These are phyloP conservation scores for Phialophora macrospora DNA, from an alignment of 2,329 filamentous ascomycete species.

Conservation along the genomic window DNA sequence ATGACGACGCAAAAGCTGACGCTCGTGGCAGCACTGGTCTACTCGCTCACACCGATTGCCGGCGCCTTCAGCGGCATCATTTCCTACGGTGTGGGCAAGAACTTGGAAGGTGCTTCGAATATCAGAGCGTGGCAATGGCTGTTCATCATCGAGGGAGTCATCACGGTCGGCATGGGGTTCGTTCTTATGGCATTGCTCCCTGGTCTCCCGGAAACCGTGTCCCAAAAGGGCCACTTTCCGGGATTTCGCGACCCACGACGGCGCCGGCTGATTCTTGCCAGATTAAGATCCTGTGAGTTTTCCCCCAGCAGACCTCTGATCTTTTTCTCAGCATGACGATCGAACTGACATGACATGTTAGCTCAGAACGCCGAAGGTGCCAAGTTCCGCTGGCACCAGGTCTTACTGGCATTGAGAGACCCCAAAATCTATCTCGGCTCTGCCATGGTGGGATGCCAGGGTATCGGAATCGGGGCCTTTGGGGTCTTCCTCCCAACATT, in stretches of 20 bases:
- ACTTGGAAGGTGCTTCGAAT: constrained; percentile 64
- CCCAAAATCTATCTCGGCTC: constrained; percentile 21
- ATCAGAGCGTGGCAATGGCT: constrained; percentile 71
- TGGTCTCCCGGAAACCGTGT: constrained; percentile 11
- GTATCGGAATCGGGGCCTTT: constrained; percentile 13
- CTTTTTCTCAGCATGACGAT: no score
- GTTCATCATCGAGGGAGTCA: constrained; percentile 54
- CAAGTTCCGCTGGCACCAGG: constrained; percentile 2
- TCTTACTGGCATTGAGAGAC: constrained; percentile 22
- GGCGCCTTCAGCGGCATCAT: constrained; percentile 73
- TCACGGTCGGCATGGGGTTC: constrained; percentile 40
- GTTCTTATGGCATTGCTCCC: constrained; percentile 71
- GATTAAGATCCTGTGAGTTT: neutral
- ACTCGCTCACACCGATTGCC: constrained; percentile 57
- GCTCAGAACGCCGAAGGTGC: constrained; percentile 12
- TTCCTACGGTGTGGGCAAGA: constrained; percentile 66
- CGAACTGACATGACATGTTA: neutral
- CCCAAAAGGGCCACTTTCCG: constrained; percentile 8
- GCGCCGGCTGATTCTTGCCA: constrained; percentile 7
- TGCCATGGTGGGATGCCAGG: constrained; percentile 5
- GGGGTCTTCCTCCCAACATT: constrained; percentile 24
- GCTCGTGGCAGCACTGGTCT: constrained; percentile 59
- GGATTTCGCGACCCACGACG: constrained; percentile 5
- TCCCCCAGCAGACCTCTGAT: no score
- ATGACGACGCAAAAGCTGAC: neutral